A percentile compares a stretch with the other conserved stretches of the same genome.
phyloP scores from a whole-genome alignment of 2,329 filamentous ascomycete species.

The Fusarium concolor region DNA sequence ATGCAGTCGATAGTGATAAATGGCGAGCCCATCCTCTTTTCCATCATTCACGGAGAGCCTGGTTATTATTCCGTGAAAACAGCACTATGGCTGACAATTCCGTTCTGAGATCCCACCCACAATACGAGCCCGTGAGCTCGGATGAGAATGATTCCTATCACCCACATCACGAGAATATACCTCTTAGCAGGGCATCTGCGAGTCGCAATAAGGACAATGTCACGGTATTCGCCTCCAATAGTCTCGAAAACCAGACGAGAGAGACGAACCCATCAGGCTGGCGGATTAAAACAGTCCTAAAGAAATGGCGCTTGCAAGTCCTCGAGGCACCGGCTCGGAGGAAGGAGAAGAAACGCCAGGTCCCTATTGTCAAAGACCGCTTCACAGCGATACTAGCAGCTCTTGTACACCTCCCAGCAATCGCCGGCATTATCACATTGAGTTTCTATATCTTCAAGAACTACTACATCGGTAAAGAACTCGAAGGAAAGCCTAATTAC shows the following conservation, averaged over 20 bases:
- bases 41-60: no score
- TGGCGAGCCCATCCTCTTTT: not conserved
- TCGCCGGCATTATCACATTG: constrained; percentile 28
- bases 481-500: constrained; percentile 29
- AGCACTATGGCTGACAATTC: constrained; percentile 11
- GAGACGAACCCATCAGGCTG: constrained; percentile 12
- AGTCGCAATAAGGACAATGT: not conserved
- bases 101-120: constrained; percentile 5
- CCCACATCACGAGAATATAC: not conserved
- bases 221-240: not conserved
- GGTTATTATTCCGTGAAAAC: not conserved
- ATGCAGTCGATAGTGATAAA: not conserved
- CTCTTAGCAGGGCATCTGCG: not conserved
- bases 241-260: not conserved
- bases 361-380: constrained; percentile 37
- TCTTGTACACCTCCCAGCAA: constrained; percentile 33
- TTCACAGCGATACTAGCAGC: constrained; percentile 27
- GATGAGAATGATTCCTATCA: constrained; percentile 15
- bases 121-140: constrained; percentile 29
- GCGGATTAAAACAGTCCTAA: constrained; percentile 27
- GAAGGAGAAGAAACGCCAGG: constrained; percentile 17
- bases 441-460: constrained; percentile 43
- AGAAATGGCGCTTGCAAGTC: constrained; percentile 36
- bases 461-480: constrained; percentile 41
- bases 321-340: constrained; percentile 4